These are phyloP conservation scores for Ustilago lituana DNA, from an alignment of 1,284 basidiomycete species.

Conservation along the genomic window DNA sequence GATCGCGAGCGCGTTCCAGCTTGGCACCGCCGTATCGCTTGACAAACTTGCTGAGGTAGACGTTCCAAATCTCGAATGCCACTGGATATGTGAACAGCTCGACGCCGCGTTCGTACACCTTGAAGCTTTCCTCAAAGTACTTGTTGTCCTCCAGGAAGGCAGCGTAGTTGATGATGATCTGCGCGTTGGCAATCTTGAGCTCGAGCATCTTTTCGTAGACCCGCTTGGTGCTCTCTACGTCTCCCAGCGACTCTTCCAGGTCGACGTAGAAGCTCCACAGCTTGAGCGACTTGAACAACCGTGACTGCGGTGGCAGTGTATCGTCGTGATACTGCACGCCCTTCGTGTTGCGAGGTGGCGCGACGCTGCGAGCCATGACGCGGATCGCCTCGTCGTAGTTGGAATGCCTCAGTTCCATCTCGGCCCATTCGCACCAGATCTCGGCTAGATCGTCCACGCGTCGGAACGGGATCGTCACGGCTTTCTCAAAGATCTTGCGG, in stretches of 20 bases:
- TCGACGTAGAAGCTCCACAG: constrained; percentile 99
- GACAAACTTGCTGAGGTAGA: constrained; percentile 95
- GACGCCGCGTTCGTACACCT: constrained; percentile 96
- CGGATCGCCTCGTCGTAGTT: constrained; percentile 95
- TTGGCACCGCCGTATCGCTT: constrained; percentile 95
- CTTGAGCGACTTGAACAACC: constrained; percentile 96
- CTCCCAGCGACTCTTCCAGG: constrained; percentile 93
- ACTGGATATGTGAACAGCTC: constrained; percentile 98
- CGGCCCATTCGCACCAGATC: constrained; percentile 99
- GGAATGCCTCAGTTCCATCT: constrained; percentile 95
- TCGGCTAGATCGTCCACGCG: constrained; percentile 97
- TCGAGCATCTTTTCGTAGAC: constrained; percentile 98
- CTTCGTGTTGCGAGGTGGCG: constrained; percentile 83
- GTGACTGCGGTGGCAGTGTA: constrained; percentile 83
- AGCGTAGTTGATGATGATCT: constrained; percentile 94
- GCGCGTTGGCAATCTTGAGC: constrained; percentile 95
- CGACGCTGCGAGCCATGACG: constrained; percentile 92
- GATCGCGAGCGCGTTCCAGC: constrained; percentile 90
- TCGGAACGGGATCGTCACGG: constrained; percentile 88
- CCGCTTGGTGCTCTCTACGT: constrained; percentile 87
- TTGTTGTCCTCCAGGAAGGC: constrained; percentile 96
- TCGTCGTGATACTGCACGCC: constrained; percentile 91
- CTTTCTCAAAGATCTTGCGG: constrained; percentile 91
- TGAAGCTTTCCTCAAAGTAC: constrained; percentile 99
- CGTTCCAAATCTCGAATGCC: constrained; percentile 99